Conservation (phyloP, 2,329 filamentous ascomycete genomes). For the Ophiocordyceps australis region DNA sequence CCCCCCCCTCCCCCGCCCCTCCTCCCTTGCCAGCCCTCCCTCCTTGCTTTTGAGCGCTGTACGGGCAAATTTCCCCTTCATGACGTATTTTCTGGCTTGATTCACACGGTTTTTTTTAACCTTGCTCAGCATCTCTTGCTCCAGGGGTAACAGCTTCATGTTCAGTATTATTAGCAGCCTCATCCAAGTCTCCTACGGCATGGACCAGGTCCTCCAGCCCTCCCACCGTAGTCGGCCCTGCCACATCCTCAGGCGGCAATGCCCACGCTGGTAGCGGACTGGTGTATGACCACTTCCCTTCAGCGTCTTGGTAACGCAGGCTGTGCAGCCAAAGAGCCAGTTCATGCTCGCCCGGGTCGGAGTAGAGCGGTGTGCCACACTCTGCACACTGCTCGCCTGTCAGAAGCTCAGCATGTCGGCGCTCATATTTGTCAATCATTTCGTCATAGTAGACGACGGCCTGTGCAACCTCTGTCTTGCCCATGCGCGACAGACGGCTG, state of each 20-base stretch:
- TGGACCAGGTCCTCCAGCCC: slow-evolving; percentile 39
- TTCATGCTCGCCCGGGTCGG: slow-evolving; percentile 79
- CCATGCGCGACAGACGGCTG: slow-evolving; percentile 69
- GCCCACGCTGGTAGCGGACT: slow-evolving; percentile 79
- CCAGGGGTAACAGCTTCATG: too few relatives aligned
- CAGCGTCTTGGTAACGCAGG: slow-evolving; percentile 68
- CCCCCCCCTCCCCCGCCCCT: too few relatives aligned
- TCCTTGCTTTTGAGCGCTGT: too few relatives aligned
- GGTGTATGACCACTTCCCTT: slow-evolving; percentile 72
- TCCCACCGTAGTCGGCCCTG: slow-evolving; percentile 52
- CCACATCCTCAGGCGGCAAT: slow-evolving; percentile 53
- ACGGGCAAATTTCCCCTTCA: too few relatives aligned
- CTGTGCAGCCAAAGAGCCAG: slow-evolving; percentile 89
- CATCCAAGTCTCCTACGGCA: slow-evolving; percentile 29
- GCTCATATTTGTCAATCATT: slow-evolving; percentile 80
- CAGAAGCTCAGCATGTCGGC: slow-evolving; percentile 82
- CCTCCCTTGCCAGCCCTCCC: too few relatives aligned
- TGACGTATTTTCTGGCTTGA: too few relatives aligned
- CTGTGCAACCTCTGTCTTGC: slow-evolving; percentile 81
- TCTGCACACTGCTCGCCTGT: slow-evolving; percentile 66
- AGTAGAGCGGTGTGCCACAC: slow-evolving; percentile 81
- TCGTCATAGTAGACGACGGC: slow-evolving; percentile 88
- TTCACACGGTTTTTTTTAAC: neutral
- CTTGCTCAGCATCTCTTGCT: too few relatives aligned
- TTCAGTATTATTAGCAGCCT: too few relatives aligned